Percentiles rank a stretch among this genome's conserved stretches.
These are phyloP conservation scores for Cystobasidiaceae sp. DNA, from an alignment of 1,284 basidiomycete species.

Conservation along the genomic window DNA sequence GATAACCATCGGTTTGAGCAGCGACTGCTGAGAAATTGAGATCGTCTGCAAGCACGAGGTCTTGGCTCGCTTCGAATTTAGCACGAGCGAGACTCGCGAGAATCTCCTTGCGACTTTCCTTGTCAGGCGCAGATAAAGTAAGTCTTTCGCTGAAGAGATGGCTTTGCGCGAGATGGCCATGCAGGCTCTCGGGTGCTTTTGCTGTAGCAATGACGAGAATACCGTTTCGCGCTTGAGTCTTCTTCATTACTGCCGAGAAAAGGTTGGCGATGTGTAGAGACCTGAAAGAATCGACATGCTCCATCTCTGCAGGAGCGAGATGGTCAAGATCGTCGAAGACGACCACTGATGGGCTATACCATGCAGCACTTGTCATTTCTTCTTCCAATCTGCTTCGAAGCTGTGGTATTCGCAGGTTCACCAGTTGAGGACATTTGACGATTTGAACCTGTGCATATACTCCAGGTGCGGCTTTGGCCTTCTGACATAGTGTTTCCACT, in stretches of 20 bases:
- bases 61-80: slow-evolving; percentile 47
- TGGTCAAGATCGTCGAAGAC: slow-evolving; percentile 90
- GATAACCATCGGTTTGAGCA: slow-evolving; percentile 87
- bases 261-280: slow-evolving; percentile 69
- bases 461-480: slow-evolving; percentile 59
- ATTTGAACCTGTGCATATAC: slow-evolving; percentile 55
- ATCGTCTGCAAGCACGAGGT: slow-evolving; percentile 50
- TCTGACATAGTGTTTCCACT: slow-evolving; percentile 58
- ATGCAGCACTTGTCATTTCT: slow-evolving; percentile 70
- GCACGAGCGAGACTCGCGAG: slow-evolving; percentile 59
- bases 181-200: slow-evolving; percentile 64
- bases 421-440: slow-evolving; percentile 63
- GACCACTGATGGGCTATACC: slow-evolving; percentile 75
- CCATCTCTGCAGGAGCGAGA: slow-evolving; percentile 71
- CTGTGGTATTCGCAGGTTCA: slow-evolving; percentile 50
- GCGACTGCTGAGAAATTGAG: slow-evolving; percentile 76
- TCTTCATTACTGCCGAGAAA: slow-evolving; percentile 61
- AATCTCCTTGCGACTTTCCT: slow-evolving; percentile 76
- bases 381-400: slow-evolving; percentile 45
- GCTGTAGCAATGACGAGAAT: slow-evolving; percentile 76
- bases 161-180: slow-evolving; percentile 64
- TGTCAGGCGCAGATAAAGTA: slow-evolving; percentile 68
- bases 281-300: slow-evolving; percentile 76
- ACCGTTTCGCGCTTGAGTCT: slow-evolving; percentile 57
- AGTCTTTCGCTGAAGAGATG: slow-evolving; percentile 80